Conservation (phyloP, 345 rosid species). For the Lepidium africanum region DNA sequence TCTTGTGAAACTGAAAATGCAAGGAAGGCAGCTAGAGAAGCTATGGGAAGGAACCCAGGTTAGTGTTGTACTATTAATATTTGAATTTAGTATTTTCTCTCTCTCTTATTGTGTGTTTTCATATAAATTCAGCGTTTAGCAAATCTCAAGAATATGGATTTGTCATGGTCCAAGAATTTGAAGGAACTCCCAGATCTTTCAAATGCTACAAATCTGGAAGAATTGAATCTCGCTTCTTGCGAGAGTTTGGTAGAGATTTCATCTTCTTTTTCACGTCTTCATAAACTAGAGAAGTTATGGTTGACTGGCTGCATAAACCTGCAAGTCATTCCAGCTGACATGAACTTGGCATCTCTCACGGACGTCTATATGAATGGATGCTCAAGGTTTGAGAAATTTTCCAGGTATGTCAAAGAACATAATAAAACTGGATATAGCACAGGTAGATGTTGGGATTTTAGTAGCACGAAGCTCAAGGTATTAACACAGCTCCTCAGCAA, state of each 20-base stretch:
- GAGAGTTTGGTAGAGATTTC: not conserved
- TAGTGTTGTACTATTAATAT: not conserved
- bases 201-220: slow-evolving; percentile 9
- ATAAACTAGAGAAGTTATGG: not conserved
- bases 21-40: not conserved
- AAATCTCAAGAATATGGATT: slow-evolving; percentile 7
- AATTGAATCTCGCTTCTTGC: not conserved
- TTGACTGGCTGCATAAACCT: not conserved
- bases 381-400: slow-evolving; percentile 1
- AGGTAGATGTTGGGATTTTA: too few relatives aligned
- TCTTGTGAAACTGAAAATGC: slow-evolving; percentile 11
- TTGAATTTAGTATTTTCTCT: not conserved
- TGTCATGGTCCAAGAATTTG: not conserved
- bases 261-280: not conserved
- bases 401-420: slow-evolving; percentile 13
- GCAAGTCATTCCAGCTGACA: not conserved
- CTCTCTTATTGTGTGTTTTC: not conserved
- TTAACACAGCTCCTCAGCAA: slow-evolving; percentile 1
- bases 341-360: slow-evolving; percentile 8
- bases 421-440: too few relatives aligned
- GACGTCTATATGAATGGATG: not conserved
- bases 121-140: not conserved
- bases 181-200: slow-evolving; percentile 15
- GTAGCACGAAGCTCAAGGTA: too few relatives aligned
- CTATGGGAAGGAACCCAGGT: slow-evolving; percentile 28